Percentiles rank a stretch among this genome's conserved stretches.
phyloP scores from a whole-genome alignment of 345 rosid genomes.

The Erucastrum elatum region DNA sequence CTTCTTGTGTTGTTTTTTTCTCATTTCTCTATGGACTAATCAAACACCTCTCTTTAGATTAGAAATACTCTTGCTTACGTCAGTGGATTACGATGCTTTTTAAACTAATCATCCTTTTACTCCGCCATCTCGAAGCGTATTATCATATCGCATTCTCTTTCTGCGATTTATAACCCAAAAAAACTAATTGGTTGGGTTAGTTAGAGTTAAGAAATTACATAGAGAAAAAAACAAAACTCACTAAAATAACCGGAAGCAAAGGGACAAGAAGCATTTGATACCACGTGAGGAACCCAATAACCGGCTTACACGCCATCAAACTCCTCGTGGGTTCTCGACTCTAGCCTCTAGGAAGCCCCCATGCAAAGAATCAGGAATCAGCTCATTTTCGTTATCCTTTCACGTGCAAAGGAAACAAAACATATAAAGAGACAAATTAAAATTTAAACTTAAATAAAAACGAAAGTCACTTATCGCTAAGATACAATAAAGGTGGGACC shows the following conservation, averaged over 20 bases:
- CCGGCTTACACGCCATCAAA: conserved; percentile 1
- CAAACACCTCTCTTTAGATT: neutral
- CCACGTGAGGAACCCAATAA: conserved; percentile 19
- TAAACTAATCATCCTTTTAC: neutral
- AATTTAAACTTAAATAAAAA: neutral
- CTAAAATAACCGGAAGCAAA: conserved; percentile 10
- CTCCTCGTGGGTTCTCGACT: conserved; percentile 20
- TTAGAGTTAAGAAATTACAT: neutral
- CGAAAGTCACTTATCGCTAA: neutral
- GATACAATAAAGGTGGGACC: neutral
- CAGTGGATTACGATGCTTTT: neutral
- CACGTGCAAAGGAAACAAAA: conserved; percentile 22
- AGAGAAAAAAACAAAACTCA: neutral
- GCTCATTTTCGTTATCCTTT: neutral
- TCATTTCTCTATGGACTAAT: neutral
- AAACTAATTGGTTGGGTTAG: neutral
- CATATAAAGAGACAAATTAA: conserved; percentile 4
- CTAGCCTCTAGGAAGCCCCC: neutral
- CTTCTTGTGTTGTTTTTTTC: neutral
- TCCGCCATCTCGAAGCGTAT: neutral
- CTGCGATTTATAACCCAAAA: neutral
- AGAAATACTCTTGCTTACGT: neutral
- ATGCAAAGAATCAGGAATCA: neutral
- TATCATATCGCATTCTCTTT: neutral
- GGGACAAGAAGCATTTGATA: conserved; percentile 18